Conservation (phyloP, 2,329 filamentous ascomycete species). For the Drechslerella stenobrocha region DNA sequence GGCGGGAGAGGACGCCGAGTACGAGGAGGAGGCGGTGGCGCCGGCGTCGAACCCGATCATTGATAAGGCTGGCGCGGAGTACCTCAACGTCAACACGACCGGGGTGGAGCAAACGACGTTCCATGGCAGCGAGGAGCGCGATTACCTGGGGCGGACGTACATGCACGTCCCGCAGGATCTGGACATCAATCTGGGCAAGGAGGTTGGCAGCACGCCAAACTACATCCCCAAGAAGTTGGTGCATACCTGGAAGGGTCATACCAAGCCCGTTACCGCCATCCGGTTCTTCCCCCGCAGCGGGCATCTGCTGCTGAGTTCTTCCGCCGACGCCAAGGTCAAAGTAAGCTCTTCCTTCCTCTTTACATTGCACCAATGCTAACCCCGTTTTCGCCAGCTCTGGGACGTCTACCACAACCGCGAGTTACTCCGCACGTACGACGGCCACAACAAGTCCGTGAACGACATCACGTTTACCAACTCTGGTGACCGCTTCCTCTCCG, state of each 20-base stretch:
- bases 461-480: conserved; percentile 83
- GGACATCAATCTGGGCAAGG: conserved; percentile 81
- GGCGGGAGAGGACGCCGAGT: conserved; percentile 73
- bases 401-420: conserved; percentile 90
- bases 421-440: conserved; percentile 84
- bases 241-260: conserved; percentile 82
- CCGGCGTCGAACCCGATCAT: conserved; percentile 60
- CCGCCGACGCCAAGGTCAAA: conserved; percentile 86
- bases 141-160: conserved; percentile 94
- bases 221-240: conserved; percentile 93
- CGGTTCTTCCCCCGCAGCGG: conserved; percentile 87
- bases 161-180: conserved; percentile 96
- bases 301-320: conserved; percentile 84
- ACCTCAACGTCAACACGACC: conserved; percentile 54
- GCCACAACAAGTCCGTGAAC: conserved; percentile 85
- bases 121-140: conserved; percentile 77
- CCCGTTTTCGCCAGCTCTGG: conserved; percentile 66
- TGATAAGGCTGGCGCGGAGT: conserved; percentile 60
- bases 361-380: neutral
- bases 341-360: conserved; percentile 35
- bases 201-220: conserved; percentile 77
- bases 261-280: conserved; percentile 81
- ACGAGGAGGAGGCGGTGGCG: conserved; percentile 73
- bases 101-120: conserved; percentile 83
- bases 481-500: conserved; percentile 84